Evolutionary conservation across 208 protist species (phyloP), one percentile per base, ranked within the genome.

Genomic region (Trypanosoma cruzi): DNA sequence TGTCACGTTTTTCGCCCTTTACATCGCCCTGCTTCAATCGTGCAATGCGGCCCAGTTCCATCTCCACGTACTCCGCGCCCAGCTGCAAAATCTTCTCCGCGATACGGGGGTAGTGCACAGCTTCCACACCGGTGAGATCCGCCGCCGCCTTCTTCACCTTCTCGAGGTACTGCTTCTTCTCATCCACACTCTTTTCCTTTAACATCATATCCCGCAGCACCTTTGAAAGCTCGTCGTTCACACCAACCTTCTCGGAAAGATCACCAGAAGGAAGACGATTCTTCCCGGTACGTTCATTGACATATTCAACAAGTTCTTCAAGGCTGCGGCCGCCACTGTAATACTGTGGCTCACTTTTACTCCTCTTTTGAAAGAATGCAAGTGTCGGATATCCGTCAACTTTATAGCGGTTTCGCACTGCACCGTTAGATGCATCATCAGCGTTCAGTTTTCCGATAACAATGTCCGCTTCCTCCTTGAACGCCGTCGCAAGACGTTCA

Each of bases 401-500:
- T 13, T 81, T 57, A 73, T 84, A 89, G 28, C 40, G 8, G 26
- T 44, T 29, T 0, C 52, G 56, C 14, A 88, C 11, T 2, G 31
- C 48, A 26, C 66, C 32, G 72, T 90, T 83, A 1, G 54, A 46
- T 7, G 20, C 34, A 18, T 90, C 73, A 57, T 82, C 71, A 7
- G 75, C 86, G 56, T 97, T 67, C 65, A 90, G 31, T 54, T 75
- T 71, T 22, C 80, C 93, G 42, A 97, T 81, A n/a, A 88, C 66
- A 1, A 96, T 53, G 57, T 93, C 81, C 49, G 88, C 69, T n/a
- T 95, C 86, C 28, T 76, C 69, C 32, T 72, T 61, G 60, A 73
- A 89, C 20, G 82, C 63, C 36, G 70, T 75, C 1, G 84, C 85
- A 8, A 95, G 64, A 31, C 72, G 26, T 29, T 82, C 86, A 68